Base-by-base conservation (phyloP, 305 asterid species). In the Fraxinus dipetala region DNA sequence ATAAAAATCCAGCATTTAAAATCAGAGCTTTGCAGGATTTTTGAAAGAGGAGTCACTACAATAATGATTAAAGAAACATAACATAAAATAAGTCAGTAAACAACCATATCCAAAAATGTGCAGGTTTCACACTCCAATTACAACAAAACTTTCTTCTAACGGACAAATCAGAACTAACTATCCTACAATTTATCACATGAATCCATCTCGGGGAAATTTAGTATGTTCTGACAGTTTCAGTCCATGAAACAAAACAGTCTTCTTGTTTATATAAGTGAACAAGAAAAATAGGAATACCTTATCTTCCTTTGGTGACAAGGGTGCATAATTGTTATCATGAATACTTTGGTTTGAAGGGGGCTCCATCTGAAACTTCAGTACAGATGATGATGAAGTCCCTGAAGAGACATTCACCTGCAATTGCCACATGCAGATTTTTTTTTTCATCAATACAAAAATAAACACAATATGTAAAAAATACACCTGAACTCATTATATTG, bases 301-400 rank as follows among this genome's bases (percentile, higher is more conserved):
- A 78, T 89, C 94, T 63, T 90, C 97, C 84, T 90, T 96, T 14
- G 89, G 86, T 86, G 86, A 88, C 76, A 84, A 81, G 31, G 89
- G 87, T 22, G 86, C 67, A 69, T 88, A 89, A 81, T 78, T 90
- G 86, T 84, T 85, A 51, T 84, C 82, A 65, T 80, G 85, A 83
- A 84, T 84, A 84, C 76, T 95, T 95, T 94, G 99, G 97, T 91
- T 94, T 92, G 98, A 95, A 95, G 97, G 99, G 99, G 94, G 99
- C 99, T 95, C 99, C 90, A 88, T 89, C 88, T 87, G 97, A 79
- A 89, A 89, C 86, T 84, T 89, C 48, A 86, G 51, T 59, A 86
- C 88, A 61, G 97, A 85, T n/a, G 96, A 87, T 54, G 92, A 82
- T 72, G 93, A 87, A 79, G 90, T 91, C 82, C 90, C 93, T 3